phyloP scores from a whole-genome alignment of 805 yeast species.

The Metschnikowia matae region DNA sequence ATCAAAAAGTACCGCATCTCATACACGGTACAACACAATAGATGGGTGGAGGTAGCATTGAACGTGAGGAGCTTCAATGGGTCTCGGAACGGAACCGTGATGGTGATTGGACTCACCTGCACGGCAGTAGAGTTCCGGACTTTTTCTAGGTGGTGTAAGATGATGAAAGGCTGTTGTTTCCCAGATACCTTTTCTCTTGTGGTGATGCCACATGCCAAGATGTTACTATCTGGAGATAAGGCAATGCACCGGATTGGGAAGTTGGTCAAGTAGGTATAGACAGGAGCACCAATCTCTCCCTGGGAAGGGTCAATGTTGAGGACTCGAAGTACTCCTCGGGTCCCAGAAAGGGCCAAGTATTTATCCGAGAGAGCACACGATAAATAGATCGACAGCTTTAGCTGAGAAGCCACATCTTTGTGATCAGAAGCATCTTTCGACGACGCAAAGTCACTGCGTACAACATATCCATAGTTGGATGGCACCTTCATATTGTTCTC shows the following conservation, averaged over 20 bases:
- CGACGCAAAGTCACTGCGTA: slow-evolving; percentile 26
- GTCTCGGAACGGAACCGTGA: slow-evolving; percentile 82
- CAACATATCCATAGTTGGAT: slow-evolving; percentile 22
- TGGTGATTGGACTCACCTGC: slow-evolving; percentile 56
- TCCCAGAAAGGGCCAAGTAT: slow-evolving; percentile 64
- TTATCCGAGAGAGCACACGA: slow-evolving; percentile 56
- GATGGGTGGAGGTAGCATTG: slow-evolving; percentile 63
- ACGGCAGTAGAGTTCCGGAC: slow-evolving; percentile 4
- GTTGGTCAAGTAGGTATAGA: slow-evolving; percentile 64
- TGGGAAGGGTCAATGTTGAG: slow-evolving; percentile 42
- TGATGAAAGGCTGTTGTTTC: slow-evolving; percentile 72
- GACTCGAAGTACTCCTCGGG: slow-evolving; percentile 66
- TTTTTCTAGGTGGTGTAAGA: slow-evolving; percentile 43
- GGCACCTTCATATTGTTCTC: slow-evolving; percentile 23
- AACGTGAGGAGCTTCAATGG: slow-evolving; percentile 74
- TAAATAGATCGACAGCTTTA: slow-evolving; percentile 56
- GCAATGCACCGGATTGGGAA: slow-evolving; percentile 80
- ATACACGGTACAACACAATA: slow-evolving; percentile 71
- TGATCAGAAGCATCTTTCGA: slow-evolving; percentile 6
- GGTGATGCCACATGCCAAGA: slow-evolving; percentile 77
- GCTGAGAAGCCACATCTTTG: slow-evolving; percentile 29
- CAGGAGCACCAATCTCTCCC: slow-evolving; percentile 48
- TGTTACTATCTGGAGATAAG: slow-evolving; percentile 57
- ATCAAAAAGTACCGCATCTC: slow-evolving; percentile 80
- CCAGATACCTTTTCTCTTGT: slow-evolving; percentile 69